Evolutionary conservation across 1,284 basidiomycete genomes (phyloP).

Genomic region (Rhodotorula mucilaginosa): DNA sequence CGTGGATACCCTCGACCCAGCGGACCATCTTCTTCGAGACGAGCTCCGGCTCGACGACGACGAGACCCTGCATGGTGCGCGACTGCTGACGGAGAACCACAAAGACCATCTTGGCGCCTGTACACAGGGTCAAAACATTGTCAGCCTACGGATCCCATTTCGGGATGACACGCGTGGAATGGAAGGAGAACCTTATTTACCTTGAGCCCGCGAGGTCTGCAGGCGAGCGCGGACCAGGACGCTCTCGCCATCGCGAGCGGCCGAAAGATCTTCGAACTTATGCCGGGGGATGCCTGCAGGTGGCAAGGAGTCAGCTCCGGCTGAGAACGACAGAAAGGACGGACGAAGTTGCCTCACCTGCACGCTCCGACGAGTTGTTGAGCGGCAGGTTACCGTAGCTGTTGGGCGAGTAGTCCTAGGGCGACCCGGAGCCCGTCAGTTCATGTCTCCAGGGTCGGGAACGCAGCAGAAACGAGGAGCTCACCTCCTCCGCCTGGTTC

Average conservation of each 20-base stretch:
- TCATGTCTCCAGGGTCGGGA: not conserved
- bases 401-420: constrained; percentile 74
- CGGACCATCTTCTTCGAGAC: constrained; percentile 98
- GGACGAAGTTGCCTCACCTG: constrained; percentile 46
- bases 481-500: constrained; percentile 68
- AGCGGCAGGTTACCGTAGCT: constrained; percentile 89
- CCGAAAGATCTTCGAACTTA: constrained; percentile 66
- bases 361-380: constrained; percentile 78
- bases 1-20: constrained; percentile 74
- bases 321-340: not conserved
- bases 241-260: constrained; percentile 68
- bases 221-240: constrained; percentile 86
- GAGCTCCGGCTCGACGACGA: constrained; percentile 71
- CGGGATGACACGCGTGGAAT: not conserved
- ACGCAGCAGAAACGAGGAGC: constrained; percentile 43
- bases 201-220: constrained; percentile 86
- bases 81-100: constrained; percentile 85
- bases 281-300: constrained; percentile 48
- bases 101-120: constrained; percentile 84
- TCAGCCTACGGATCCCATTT: not conserved
- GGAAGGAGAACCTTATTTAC: constrained; percentile 50
- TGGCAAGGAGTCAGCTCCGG: not conserved
- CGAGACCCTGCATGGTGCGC: constrained; percentile 83
- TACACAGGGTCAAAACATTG: not conserved
- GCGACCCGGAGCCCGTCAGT: not conserved